Conservation (phyloP, 768 basidiomycete genomes). For the Termitomyces sp. region DNA sequence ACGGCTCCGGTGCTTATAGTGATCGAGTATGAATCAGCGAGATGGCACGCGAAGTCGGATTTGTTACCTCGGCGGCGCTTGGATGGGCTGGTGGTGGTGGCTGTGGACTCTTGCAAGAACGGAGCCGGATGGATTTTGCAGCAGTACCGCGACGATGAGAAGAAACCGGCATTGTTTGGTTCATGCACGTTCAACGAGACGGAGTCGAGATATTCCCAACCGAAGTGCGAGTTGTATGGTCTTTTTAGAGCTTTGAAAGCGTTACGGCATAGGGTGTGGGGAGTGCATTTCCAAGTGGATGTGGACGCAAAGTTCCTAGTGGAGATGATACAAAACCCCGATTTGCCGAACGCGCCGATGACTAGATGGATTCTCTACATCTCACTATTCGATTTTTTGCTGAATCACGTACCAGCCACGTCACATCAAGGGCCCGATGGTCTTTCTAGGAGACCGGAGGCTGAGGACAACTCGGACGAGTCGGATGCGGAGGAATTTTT, state of each 20-base stretch:
- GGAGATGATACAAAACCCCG: too few species aligned
- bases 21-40: not conserved
- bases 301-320: not conserved
- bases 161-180: too few species aligned
- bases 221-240: not conserved
- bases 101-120: not conserved
- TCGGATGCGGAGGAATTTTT: too few species aligned
- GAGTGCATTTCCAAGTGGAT: not conserved
- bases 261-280: not conserved
- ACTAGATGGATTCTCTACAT: too few species aligned
- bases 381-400: too few species aligned
- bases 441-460: too few species aligned
- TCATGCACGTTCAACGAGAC: not conserved
- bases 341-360: too few species aligned
- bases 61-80: too few species aligned
- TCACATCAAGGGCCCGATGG: too few species aligned
- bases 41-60: accelerated
- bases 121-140: not conserved
- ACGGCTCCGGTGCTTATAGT: not conserved
- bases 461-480: too few species aligned
- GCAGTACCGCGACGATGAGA: too few species aligned
- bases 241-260: not conserved
- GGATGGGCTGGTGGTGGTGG: not conserved
- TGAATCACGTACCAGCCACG: too few species aligned
- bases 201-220: not conserved